A percentile compares a stretch with the other conserved stretches of the same genome.
phyloP scores from a whole-genome alignment of 768 basidiomycete species.

The Termitomyces titanicus region DNA sequence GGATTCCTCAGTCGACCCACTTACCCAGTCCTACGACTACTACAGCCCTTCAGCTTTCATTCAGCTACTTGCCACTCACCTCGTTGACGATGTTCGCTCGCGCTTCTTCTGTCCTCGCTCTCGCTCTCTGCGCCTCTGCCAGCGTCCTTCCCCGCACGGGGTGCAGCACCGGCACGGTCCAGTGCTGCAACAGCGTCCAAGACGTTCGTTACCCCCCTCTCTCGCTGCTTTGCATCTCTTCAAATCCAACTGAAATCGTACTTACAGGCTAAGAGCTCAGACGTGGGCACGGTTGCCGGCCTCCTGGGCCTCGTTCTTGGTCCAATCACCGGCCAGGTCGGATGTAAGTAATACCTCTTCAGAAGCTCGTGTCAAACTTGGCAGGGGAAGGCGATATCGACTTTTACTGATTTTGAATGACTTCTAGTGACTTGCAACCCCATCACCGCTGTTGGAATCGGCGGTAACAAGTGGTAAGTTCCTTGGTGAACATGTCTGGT shows the following conservation, averaged over 20 bases:
- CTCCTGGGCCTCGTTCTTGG: constrained; percentile 6
- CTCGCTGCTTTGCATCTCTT: background rate
- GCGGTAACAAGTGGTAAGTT: constrained; percentile 13
- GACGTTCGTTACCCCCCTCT: background rate
- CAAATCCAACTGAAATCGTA: background rate
- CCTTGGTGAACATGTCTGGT: background rate
- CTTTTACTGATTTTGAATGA: too few species aligned
- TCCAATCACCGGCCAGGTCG: constrained; percentile 7
- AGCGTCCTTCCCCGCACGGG: constrained; percentile 8
- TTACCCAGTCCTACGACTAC: background rate
- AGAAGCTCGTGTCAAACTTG: too few species aligned
- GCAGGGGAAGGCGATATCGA: too few species aligned
- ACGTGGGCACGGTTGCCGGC: background rate
- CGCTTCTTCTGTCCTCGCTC: constrained; percentile 5
- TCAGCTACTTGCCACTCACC: background rate
- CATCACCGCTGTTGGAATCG: constrained; percentile 6
- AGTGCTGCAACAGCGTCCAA: constrained; percentile 19
- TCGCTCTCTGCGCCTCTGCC: constrained; percentile 10
- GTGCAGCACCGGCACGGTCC: constrained; percentile 15
- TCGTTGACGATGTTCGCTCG: constrained; percentile 9
- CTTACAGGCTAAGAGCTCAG: background rate
- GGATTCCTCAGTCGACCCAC: background rate
- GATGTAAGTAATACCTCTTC: constrained; percentile 7
- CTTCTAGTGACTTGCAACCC: constrained; percentile 11
- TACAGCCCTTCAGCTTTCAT: too few species aligned